These are phyloP conservation scores for Dendryphion nanum DNA, from an alignment of 2,329 filamentous ascomycete genomes.

Conservation along the genomic window DNA sequence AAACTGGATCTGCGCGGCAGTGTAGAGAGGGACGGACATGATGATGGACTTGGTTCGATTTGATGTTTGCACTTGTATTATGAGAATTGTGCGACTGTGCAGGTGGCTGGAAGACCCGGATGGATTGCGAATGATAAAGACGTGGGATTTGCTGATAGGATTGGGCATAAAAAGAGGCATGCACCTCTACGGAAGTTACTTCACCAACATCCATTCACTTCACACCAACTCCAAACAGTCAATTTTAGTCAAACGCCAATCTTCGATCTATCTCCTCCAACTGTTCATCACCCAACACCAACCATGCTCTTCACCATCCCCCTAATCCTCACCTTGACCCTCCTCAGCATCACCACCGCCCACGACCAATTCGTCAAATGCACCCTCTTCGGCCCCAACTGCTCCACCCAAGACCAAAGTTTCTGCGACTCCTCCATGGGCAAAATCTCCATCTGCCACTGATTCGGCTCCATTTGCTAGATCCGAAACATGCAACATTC, in stretches of 20 bases:
- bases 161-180: background rate
- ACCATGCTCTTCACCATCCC: background rate
- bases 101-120: background rate
- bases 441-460: constrained; percentile 1
- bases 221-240: background rate
- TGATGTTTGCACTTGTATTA: too few species aligned
- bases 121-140: background rate
- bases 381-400: background rate
- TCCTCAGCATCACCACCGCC: background rate
- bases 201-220: background rate
- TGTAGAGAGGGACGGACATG: background rate
- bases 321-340: background rate
- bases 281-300: background rate
- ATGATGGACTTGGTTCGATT: too few species aligned
- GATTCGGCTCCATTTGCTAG: background rate
- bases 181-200: background rate
- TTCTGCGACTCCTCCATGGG: background rate
- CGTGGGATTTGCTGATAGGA: background rate
- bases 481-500: background rate
- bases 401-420: background rate
- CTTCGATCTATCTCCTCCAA: background rate
- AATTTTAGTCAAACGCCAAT: background rate
- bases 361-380: background rate
- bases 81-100: background rate
- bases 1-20: background rate